phyloP scores from a whole-genome alignment of 1,284 basidiomycete genomes.

The Trichosporon sp. region DNA sequence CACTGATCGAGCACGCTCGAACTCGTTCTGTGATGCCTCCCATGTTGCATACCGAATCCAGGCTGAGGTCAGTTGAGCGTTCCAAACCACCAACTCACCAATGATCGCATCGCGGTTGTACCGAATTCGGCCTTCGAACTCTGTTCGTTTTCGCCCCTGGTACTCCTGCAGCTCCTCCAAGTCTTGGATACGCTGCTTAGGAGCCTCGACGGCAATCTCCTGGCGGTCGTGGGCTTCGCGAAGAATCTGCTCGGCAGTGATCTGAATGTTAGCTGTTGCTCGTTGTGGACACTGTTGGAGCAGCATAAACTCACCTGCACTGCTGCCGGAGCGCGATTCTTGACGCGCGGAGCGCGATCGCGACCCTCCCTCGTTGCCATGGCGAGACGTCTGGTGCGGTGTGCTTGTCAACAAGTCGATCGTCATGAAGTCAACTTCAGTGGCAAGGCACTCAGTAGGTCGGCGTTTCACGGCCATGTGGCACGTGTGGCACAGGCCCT shows the following conservation, averaged over 20 bases:
- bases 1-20: conserved; percentile 82
- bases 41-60: conserved; percentile 61
- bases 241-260: conserved; percentile 94
- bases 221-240: conserved; percentile 98
- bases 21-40: conserved; percentile 96
- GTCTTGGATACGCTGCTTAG: conserved; percentile 92
- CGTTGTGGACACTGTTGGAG: neutral
- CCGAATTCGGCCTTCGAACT: conserved; percentile 92
- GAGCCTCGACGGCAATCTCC: conserved; percentile 81
- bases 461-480: conserved; percentile 7
- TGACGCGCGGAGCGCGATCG: conserved; percentile 60
- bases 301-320: conserved; percentile 60
- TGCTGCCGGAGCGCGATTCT: conserved; percentile 88
- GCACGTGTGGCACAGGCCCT: neutral
- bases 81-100: conserved; percentile 22
- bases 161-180: conserved; percentile 97
- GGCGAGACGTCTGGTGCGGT: conserved; percentile 6
- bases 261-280: conserved; percentile 51
- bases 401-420: conserved; percentile 6
- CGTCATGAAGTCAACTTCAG: conserved; percentile 7
- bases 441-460: conserved; percentile 4
- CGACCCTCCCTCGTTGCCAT: conserved; percentile 43
- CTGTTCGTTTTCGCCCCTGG: conserved; percentile 85
- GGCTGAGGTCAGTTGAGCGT: conserved; percentile 31
- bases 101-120: conserved; percentile 60